Evolutionary conservation across 2,329 filamentous ascomycete species (phyloP).

Genomic region (Xylariaceae sp.): DNA sequence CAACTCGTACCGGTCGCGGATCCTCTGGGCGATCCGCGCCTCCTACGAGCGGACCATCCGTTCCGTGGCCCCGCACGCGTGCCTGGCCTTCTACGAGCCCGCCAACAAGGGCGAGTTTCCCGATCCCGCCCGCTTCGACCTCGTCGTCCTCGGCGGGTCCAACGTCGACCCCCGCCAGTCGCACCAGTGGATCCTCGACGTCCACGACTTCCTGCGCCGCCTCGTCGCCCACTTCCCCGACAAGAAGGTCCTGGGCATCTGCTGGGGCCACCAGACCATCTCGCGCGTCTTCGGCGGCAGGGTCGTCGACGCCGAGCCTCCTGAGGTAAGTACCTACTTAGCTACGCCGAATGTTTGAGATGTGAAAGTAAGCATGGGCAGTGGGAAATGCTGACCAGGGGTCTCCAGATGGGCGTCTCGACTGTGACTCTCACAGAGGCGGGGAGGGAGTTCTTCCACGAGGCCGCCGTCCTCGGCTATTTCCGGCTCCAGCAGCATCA

Average conservation of each 20-base stretch:
- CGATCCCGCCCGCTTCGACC: constrained; percentile 43
- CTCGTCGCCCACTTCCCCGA: constrained; percentile 36
- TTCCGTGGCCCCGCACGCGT: constrained; percentile 34
- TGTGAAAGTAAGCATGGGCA: neutral
- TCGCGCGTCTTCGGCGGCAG: constrained; percentile 42
- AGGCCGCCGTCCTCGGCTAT: constrained; percentile 22
- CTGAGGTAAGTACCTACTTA: constrained; percentile 38
- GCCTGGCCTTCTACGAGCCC: constrained; percentile 42
- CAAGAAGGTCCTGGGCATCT: constrained; percentile 47
- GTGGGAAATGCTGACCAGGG: neutral
- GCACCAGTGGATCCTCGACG: constrained; percentile 45
- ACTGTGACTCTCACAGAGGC: constrained; percentile 41
- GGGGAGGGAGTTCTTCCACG: constrained; percentile 43
- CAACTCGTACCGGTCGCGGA: constrained; percentile 42
- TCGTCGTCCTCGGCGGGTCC: constrained; percentile 47
- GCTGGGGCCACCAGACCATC: constrained; percentile 51
- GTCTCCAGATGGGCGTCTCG: constrained; percentile 39
- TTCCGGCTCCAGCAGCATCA: constrained; percentile 47
- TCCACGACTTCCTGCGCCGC: constrained; percentile 43
- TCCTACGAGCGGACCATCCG: constrained; percentile 41
- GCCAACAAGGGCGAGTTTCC: constrained; percentile 39
- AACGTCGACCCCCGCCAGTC: constrained; percentile 45
- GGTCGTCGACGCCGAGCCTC: constrained; percentile 41
- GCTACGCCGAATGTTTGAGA: neutral
- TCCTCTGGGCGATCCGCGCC: constrained; percentile 39